phyloP scores from a whole-genome alignment of 371 early-diverging fungal genomes.

The Mortierella sp. region DNA sequence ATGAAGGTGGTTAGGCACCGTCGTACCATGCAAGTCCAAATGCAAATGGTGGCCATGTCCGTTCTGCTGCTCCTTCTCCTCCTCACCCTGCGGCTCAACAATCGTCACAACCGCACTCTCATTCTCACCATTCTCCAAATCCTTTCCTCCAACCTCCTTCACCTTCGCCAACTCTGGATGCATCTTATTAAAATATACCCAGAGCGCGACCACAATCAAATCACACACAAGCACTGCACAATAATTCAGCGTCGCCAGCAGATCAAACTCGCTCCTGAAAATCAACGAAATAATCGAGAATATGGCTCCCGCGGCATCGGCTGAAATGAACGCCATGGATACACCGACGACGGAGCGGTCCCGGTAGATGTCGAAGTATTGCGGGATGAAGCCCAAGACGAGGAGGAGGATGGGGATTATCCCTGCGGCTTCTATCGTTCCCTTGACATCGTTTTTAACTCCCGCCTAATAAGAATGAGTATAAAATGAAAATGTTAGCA shows the following conservation, averaged over 20 bases:
- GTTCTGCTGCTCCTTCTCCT: not conserved
- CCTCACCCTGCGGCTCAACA: not conserved
- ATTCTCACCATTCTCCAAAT: conserved; percentile 6
- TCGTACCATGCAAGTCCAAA: not conserved
- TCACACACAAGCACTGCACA: conserved; percentile 38
- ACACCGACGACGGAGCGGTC: conserved; percentile 59
- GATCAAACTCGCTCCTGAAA: conserved; percentile 27
- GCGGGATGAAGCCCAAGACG: conserved; percentile 64
- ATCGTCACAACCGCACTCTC: not conserved
- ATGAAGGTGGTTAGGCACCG: not conserved
- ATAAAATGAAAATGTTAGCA: too few species aligned
- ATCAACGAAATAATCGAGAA: conserved; percentile 63
- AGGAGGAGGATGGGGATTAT: conserved; percentile 64
- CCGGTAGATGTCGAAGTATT: conserved; percentile 64
- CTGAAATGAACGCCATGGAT: conserved; percentile 62
- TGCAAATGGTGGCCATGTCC: not conserved
- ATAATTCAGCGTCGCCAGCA: conserved; percentile 36
- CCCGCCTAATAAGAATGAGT: conserved; percentile 12
- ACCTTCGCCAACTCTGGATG: conserved; percentile 18
- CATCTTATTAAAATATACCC: conserved; percentile 39
- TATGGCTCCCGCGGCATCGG: conserved; percentile 63
- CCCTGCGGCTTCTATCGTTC: conserved; percentile 60
- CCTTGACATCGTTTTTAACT: conserved; percentile 17
- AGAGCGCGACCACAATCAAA: conserved; percentile 29
- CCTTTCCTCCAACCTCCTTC: not conserved